These are phyloP conservation scores for Camellia lanceoleosa DNA, from an alignment of 148 eudicot species.

Conservation along the genomic window DNA sequence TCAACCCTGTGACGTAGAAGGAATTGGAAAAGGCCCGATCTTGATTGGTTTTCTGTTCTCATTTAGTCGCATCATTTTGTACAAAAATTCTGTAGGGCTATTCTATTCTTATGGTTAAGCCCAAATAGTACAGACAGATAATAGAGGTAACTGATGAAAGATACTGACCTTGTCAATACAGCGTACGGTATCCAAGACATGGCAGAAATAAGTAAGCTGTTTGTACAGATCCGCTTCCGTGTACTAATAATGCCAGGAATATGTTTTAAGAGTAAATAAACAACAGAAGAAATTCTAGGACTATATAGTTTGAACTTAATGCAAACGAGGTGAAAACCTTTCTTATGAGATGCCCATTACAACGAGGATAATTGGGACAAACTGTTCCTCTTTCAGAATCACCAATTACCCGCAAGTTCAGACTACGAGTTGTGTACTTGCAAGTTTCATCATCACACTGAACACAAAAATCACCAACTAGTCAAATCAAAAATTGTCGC, in stretches of 20 bases:
- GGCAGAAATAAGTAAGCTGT: slow-evolving; percentile 84
- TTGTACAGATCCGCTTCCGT: slow-evolving; percentile 87
- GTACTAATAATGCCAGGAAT: slow-evolving; percentile 47
- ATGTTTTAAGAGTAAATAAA: neutral
- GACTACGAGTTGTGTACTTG: slow-evolving; percentile 77
- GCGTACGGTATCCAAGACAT: slow-evolving; percentile 67
- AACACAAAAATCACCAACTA: slow-evolving; percentile 8
- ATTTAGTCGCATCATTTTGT: neutral
- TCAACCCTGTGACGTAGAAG: too few species aligned
- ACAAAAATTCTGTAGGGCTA: neutral
- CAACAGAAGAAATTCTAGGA: neutral
- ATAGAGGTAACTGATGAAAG: slow-evolving; percentile 2
- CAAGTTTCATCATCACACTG: slow-evolving; percentile 99
- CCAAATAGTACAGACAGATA: neutral
- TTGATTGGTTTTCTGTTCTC: too few species aligned
- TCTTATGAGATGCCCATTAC: slow-evolving; percentile 82
- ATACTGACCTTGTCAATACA: slow-evolving; percentile 72
- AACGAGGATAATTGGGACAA: slow-evolving; percentile 92
- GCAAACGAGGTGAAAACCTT: slow-evolving; percentile 46
- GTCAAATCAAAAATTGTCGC: neutral
- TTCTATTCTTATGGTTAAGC: too few species aligned
- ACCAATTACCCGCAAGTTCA: slow-evolving; percentile 81
- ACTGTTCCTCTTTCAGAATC: slow-evolving; percentile 93
- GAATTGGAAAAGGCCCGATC: neutral
- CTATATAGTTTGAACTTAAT: neutral